These are phyloP conservation scores for Albatrellus ellisii DNA, from an alignment of 768 basidiomycete genomes.

Conservation along the genomic window DNA sequence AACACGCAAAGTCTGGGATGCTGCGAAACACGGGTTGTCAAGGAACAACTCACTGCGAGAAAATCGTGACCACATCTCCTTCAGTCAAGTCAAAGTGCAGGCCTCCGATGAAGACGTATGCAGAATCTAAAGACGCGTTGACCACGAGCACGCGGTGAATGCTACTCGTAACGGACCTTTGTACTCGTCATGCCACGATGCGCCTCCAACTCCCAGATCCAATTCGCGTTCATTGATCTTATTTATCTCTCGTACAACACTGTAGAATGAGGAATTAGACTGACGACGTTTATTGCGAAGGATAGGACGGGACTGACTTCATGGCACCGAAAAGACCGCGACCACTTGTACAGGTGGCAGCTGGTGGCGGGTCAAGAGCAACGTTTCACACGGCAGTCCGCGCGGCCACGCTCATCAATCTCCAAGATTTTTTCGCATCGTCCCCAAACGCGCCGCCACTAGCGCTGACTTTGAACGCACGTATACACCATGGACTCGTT, in stretches of 20 bases:
- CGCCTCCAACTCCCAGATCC: conserved; percentile 53
- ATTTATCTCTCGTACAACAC: conserved; percentile 88
- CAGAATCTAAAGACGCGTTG: conserved; percentile 49
- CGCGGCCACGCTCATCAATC: too few species aligned
- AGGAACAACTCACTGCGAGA: conserved; percentile 71
- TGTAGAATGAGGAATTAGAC: conserved; percentile 22
- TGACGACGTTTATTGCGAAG: conserved; percentile 4
- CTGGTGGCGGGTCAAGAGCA: not conserved
- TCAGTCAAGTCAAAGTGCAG: conserved; percentile 84
- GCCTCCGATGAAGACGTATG: conserved; percentile 90
- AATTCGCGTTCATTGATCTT: conserved; percentile 89
- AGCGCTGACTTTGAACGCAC: not conserved
- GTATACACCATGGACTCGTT: conserved; percentile 55
- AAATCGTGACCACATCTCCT: conserved; percentile 94
- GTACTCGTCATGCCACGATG: conserved; percentile 95
- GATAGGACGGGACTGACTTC: conserved; percentile 42
- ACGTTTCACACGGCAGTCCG: conserved; percentile 14
- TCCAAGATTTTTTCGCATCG: not conserved
- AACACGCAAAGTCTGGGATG: not conserved
- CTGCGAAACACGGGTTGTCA: conserved; percentile 2
- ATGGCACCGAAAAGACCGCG: conserved; percentile 23
- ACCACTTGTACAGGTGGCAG: not conserved
- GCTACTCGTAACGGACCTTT: conserved; percentile 36
- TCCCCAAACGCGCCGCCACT: not conserved
- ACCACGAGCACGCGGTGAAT: conserved; percentile 3